Evolutionary conservation across 805 yeast species (phyloP), one percentile per base, ranked within the genome.

Genomic region (Maudiozyma pseudohumilis): DNA sequence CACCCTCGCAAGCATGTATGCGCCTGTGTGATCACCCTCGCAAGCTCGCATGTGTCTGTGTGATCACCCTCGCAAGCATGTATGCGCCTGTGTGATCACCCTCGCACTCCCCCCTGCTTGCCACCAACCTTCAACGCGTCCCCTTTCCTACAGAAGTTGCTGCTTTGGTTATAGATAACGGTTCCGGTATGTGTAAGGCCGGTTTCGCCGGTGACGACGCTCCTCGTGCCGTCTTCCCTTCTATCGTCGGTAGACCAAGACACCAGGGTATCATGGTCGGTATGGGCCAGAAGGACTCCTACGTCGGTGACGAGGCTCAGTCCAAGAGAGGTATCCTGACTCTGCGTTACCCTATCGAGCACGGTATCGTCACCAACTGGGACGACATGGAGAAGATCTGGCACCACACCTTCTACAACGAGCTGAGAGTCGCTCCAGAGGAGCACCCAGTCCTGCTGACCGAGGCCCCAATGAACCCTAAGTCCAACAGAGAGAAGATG

Each of bases 101-200:
- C n/a, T n/a, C n/a, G n/a, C n/a, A n/a, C n/a, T n/a, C n/a, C n/a
- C n/a, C n/a, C n/a, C n/a, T n/a, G n/a, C n/a, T n/a, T n/a, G n/a
- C n/a, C n/a, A n/a, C n/a, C n/a, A n/a, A n/a, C n/a, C n/a, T n/a
- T n/a, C n/a, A n/a, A n/a, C n/a, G n/a, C n/a, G n/a, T n/a, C n/a
- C n/a, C n/a, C n/a, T n/a, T n/a, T n/a, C n/a, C n/a, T n/a, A n/a
- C n/a, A 60, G 64, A 60, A 51, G 64, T 60, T 46, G 64, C 64
- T 49, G 64, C 64, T 48, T 61, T 66, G 58, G 97, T 89, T 74
- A 89, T 89, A 73, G 98, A 89, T 70, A 89, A 89, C 74, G 98
- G 98, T 75, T 92, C 98, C 65, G 98, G 98, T 79, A 92, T 92
- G 97, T 92, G 98, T 81, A 92, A 92, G 70, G 98, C 98, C 89